Percentiles rank a stretch among this genome's conserved stretches.
These are phyloP conservation scores for Candida chilensis DNA, from an alignment of 805 yeast species.

Conservation along the genomic window DNA sequence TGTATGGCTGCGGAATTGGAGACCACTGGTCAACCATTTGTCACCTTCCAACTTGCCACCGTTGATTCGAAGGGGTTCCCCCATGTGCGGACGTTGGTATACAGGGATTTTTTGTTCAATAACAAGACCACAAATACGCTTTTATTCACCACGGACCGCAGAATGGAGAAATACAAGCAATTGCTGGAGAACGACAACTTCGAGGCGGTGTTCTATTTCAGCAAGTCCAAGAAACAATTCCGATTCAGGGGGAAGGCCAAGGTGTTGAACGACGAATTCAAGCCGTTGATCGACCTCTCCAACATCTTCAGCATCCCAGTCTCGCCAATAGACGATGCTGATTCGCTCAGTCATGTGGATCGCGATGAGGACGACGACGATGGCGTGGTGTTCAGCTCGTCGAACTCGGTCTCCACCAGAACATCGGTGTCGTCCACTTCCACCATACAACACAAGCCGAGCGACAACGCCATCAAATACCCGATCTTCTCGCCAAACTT, in stretches of 20 bases:
- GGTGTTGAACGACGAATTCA: conserved; percentile 16
- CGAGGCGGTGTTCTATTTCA: conserved; percentile 75
- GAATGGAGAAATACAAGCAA: conserved; percentile 57
- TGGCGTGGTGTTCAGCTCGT: conserved; percentile 5
- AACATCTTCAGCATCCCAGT: conserved; percentile 2
- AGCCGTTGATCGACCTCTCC: conserved; percentile 21
- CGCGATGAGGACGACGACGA: conserved; percentile 3
- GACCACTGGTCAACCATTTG: conserved; percentile 38
- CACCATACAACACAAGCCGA: too few relatives aligned
- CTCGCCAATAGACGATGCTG: too few relatives aligned
- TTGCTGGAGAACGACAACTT: conserved; percentile 41
- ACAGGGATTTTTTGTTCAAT: conserved; percentile 67
- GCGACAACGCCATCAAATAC: not conserved
- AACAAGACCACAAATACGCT: conserved; percentile 60
- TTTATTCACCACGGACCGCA: conserved; percentile 61
- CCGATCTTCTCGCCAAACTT: conserved; percentile 1
- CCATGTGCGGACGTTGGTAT: conserved; percentile 59
- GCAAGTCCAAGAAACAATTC: conserved; percentile 53
- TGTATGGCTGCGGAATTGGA: conserved; percentile 40
- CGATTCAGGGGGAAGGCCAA: conserved; percentile 63
- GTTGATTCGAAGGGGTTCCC: conserved; percentile 49
- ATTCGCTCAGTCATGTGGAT: conserved; percentile 6
- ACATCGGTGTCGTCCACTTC: too few relatives aligned
- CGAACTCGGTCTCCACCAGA: conserved; percentile 2
- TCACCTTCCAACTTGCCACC: conserved; percentile 61